Evolutionary conservation across 2,329 filamentous ascomycete species (phyloP).

Genomic region (Chaetomium sp.): DNA sequence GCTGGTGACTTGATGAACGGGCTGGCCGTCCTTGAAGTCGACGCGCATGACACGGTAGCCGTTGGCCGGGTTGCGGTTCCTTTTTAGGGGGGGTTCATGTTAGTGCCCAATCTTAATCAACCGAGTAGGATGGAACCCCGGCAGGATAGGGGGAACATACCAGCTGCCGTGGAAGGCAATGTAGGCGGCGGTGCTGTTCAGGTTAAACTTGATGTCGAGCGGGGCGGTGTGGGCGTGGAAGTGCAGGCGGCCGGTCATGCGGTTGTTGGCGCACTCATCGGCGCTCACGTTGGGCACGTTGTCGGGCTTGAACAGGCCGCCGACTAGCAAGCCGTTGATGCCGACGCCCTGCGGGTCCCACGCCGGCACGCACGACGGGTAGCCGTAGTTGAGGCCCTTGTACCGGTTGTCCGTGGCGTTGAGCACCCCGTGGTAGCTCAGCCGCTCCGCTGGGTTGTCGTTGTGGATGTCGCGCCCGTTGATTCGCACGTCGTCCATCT

Average conservation of each 20-base stretch:
- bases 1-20: conserved; percentile 40
- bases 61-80: conserved; percentile 38
- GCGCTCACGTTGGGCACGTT: conserved; percentile 34
- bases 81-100: not conserved
- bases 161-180: conserved; percentile 66
- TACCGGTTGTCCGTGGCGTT: conserved; percentile 48
- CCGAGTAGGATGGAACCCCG: conserved; percentile 22
- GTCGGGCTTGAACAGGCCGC: conserved; percentile 39
- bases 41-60: conserved; percentile 45
- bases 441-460: conserved; percentile 65
- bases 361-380: conserved; percentile 51
- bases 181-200: conserved; percentile 57
- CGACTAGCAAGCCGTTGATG: conserved; percentile 38
- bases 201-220: conserved; percentile 64
- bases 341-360: conserved; percentile 46
- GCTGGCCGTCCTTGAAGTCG: conserved; percentile 41
- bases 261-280: conserved; percentile 38
- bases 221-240: conserved; percentile 63
- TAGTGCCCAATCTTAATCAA: no score
- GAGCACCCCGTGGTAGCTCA: conserved; percentile 65
- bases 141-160: conserved; percentile 21
- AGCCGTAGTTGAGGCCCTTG: conserved; percentile 58
- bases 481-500: conserved; percentile 59
- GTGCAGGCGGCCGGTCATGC: conserved; percentile 48
- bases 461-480: conserved; percentile 56